Base-by-base conservation (phyloP, 139 green algal species). In the Chara braunii region DNA sequence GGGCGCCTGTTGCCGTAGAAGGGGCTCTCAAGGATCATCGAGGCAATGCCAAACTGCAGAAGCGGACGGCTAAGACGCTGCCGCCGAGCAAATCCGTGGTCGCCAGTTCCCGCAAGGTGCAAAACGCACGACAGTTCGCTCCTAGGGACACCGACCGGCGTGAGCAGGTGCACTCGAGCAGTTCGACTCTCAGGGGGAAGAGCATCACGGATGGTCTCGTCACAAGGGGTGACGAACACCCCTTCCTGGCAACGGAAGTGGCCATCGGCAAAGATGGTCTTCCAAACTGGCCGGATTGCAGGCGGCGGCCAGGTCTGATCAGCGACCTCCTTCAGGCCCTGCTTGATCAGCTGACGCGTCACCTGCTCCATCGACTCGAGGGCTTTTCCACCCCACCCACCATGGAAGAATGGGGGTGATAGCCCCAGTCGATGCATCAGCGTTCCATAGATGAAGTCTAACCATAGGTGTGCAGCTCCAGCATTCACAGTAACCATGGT, bases 1-100 rank as follows among this genome's bases (percentile, higher is more conserved):
- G 65, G 65, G 24, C 64, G 43, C 6, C 65, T 33, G 8, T 14
- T 67, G 18, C 65, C 65, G 65, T 75, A 75, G 28, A 79, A 77
- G 7, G 65, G 65, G 42, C 64, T 75, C 40, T 75, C 65, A n/a
- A 75, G 31, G 5, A 75, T 42, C 37, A 75, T 4, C 8, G 65
- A 61, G 24, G 65, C 9, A 24, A 75, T 79, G 67, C 31, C 31
- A 3, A 53, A 3, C 5, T 70, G 5, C 7, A 75, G 12, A 3
- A 75, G 26, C 30, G 52, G 65, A 6, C 3, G 11, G 4, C 62
- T 43, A 28, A 75, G 67, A 6, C 9, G 23, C 23, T 69, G 23
- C 14, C 65, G 43, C 26, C 66, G 30, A 12, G 8, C 40, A 70
- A 75, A 75, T 3, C 65, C 62, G 22, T 75, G 65, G 64, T 75